phyloP scores from a whole-genome alignment of 805 yeast genomes.

The Wickerhamiella dianesei region DNA sequence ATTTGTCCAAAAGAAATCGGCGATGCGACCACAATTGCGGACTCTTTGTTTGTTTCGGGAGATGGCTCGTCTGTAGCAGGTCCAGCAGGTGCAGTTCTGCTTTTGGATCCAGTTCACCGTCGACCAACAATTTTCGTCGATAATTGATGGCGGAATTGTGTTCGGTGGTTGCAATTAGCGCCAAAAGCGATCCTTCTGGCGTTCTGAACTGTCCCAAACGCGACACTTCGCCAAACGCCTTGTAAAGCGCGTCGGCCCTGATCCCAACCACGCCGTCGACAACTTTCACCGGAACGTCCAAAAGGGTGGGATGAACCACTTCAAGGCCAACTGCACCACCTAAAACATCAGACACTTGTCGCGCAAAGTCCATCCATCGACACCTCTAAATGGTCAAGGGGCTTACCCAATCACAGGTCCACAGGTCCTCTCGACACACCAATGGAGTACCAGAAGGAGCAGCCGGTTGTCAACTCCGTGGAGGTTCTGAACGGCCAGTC shows the following conservation, averaged over 20 bases:
- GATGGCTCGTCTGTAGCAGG: slow-evolving; percentile 23
- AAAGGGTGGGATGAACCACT: slow-evolving; percentile 7
- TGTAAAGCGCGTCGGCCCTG: slow-evolving; percentile 9
- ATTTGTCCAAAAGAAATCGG: slow-evolving; percentile 18
- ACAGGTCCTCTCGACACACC: neutral
- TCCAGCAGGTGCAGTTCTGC: slow-evolving; percentile 20
- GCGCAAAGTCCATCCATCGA: slow-evolving; percentile 8
- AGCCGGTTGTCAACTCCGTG: slow-evolving; percentile 20
- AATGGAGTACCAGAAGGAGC: slow-evolving; percentile 19
- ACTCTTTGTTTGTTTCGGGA: slow-evolving; percentile 27
- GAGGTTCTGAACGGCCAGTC: slow-evolving; percentile 21
- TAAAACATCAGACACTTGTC: slow-evolving; percentile 1
- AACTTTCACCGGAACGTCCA: neutral
- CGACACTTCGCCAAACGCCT: slow-evolving; percentile 11
- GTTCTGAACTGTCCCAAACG: neutral
- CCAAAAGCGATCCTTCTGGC: slow-evolving; percentile 13
- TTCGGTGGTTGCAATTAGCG: slow-evolving; percentile 23
- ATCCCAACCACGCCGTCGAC: slow-evolving; percentile 21
- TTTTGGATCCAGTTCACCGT: slow-evolving; percentile 2
- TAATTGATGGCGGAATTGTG: slow-evolving; percentile 21
- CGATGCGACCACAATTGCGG: slow-evolving; percentile 31
- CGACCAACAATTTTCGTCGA: slow-evolving; percentile 17
- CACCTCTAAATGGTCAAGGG: too few relatives aligned
- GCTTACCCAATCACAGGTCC: neutral
- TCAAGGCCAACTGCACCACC: slow-evolving; percentile 5